These are phyloP conservation scores for Coleophoma cylindrospora DNA, from an alignment of 2,329 filamentous ascomycete species.

Conservation along the genomic window DNA sequence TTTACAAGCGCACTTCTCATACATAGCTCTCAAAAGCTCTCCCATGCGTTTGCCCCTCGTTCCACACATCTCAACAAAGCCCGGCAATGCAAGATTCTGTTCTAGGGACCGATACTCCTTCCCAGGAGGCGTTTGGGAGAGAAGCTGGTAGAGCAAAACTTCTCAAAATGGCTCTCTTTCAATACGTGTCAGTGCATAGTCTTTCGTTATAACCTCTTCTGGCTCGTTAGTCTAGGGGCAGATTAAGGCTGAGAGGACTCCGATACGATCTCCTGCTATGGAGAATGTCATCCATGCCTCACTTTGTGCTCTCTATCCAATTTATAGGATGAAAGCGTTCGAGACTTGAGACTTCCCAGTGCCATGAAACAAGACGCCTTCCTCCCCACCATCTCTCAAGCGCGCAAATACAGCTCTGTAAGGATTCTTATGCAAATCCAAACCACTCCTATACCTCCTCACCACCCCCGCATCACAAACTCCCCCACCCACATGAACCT, in stretches of 20 bases:
- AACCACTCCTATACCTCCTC: constrained; percentile 42
- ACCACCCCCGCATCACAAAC: constrained; percentile 39
- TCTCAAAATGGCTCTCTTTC: constrained; percentile 46
- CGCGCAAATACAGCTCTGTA: constrained; percentile 42
- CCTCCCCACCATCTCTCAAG: constrained; percentile 36
- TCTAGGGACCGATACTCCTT: constrained; percentile 17
- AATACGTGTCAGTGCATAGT: constrained; percentile 50
- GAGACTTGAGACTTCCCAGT: constrained; percentile 35
- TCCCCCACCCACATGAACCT: constrained; percentile 24
- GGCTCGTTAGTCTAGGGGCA: constrained; percentile 43
- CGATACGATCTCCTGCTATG: constrained; percentile 49
- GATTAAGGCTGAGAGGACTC: constrained; percentile 45
- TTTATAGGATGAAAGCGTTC: no score
- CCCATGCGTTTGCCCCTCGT: constrained; percentile 39
- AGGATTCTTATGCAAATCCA: constrained; percentile 35
- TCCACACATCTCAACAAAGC: constrained; percentile 43
- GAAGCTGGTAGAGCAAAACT: constrained; percentile 38
- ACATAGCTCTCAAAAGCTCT: constrained; percentile 38
- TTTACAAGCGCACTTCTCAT: constrained; percentile 36
- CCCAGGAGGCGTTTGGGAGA: constrained; percentile 27
- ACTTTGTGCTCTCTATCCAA: no score
- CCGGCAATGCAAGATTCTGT: constrained; percentile 31
- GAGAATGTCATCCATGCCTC: no score
- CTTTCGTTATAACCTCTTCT: constrained; percentile 35
- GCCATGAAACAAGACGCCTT: constrained; percentile 48